Evolutionary conservation across 2,329 filamentous ascomycete genomes (phyloP).

Genomic region (Dactylellina haptotyla): DNA sequence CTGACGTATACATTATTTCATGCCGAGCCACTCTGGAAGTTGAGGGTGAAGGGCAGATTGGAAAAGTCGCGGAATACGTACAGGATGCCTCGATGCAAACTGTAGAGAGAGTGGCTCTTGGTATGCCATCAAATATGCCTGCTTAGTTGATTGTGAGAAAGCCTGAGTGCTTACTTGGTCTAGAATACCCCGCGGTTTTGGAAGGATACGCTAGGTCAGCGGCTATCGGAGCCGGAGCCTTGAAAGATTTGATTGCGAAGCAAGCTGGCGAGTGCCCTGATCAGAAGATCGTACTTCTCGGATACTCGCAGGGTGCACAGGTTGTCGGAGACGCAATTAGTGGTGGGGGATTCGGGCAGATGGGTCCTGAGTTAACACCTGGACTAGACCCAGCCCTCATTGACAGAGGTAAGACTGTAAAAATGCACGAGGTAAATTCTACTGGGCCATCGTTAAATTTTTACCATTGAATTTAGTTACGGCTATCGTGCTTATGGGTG

Average conservation of each 20-base stretch:
- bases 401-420: constrained; percentile 47
- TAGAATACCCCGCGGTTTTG: constrained; percentile 57
- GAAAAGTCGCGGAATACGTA: constrained; percentile 40
- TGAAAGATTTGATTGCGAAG: constrained; percentile 54
- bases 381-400: constrained; percentile 44
- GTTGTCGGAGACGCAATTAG: constrained; percentile 59
- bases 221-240: constrained; percentile 53
- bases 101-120: constrained; percentile 41
- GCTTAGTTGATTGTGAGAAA: neutral
- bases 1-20: constrained; percentile 45
- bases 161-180: neutral
- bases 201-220: constrained; percentile 55
- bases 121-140: constrained; percentile 2
- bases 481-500: constrained; percentile 57
- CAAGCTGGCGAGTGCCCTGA: constrained; percentile 56
- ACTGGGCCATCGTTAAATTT: neutral
- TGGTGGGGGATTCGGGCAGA: constrained; percentile 56
- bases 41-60: constrained; percentile 45
- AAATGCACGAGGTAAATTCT: no score
- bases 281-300: constrained; percentile 58
- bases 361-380: constrained; percentile 52
- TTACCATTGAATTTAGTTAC: constrained; percentile 18
- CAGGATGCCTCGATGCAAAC: constrained; percentile 24
- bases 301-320: constrained; percentile 60
- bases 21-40: constrained; percentile 46